Conservation (phyloP, 805 yeast genomes). For the Teunomyces tritomae region DNA sequence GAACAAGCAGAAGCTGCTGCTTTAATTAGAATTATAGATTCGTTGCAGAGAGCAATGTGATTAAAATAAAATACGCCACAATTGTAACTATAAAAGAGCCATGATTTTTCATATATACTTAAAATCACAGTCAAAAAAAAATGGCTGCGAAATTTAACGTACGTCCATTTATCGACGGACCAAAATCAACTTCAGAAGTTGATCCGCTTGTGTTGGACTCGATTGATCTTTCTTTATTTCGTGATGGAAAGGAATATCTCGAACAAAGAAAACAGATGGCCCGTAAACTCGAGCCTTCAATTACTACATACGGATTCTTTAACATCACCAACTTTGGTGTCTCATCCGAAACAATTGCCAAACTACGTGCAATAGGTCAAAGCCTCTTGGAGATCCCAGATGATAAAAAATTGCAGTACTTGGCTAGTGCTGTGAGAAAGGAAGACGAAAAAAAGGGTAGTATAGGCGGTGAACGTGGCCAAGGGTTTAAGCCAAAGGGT, state of each 20-base stretch:
- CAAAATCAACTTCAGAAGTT: not conserved
- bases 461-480: slow-evolving; percentile 10
- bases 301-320: slow-evolving; percentile 10
- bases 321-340: slow-evolving; percentile 20
- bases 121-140: not conserved
- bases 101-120: not conserved
- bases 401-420: slow-evolving; percentile 20
- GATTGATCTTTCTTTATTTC: slow-evolving; percentile 5
- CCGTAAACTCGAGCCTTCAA: slow-evolving; percentile 2
- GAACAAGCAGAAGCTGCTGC: not conserved
- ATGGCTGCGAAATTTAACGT: slow-evolving; percentile 6
- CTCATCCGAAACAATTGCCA: slow-evolving; percentile 15
- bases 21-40: not conserved
- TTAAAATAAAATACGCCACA: not conserved
- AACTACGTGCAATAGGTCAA: slow-evolving; percentile 22
- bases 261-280: slow-evolving; percentile 5
- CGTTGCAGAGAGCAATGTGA: not conserved
- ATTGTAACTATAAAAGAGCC: not conserved
- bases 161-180: slow-evolving; percentile 9
- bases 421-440: slow-evolving; percentile 30
- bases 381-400: slow-evolving; percentile 24
- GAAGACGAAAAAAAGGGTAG: slow-evolving; percentile 18
- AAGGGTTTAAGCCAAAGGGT: slow-evolving; percentile 10
- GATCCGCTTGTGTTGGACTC: slow-evolving; percentile 5
- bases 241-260: slow-evolving; percentile 3